phyloP scores from a whole-genome alignment of 2,329 filamentous ascomycete genomes.

The Penicillium corylophilum region DNA sequence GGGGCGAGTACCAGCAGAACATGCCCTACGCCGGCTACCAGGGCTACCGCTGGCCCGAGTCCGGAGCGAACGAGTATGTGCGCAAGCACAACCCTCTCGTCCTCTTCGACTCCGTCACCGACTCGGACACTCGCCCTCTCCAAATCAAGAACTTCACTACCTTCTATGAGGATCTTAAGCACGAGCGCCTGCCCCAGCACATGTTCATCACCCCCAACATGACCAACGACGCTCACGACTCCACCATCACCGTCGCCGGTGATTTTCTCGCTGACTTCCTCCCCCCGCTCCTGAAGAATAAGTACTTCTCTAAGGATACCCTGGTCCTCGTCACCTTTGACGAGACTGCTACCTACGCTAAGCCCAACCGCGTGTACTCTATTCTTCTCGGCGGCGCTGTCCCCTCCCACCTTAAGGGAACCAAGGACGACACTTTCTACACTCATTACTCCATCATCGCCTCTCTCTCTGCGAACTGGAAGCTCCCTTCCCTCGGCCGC shows the following conservation, averaged over 20 bases:
- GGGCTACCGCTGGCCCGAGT: conserved; percentile 63
- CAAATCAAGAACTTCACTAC: conserved; percentile 72
- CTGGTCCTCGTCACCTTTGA: conserved; percentile 77
- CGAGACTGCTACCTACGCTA: conserved; percentile 68
- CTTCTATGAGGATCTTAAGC: conserved; percentile 67
- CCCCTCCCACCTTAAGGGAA: conserved; percentile 62
- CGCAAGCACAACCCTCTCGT: conserved; percentile 75
- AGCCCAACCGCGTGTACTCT: conserved; percentile 67
- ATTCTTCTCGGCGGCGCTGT: conserved; percentile 75
- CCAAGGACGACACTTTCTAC: conserved; percentile 68
- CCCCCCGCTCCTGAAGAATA: conserved; percentile 66
- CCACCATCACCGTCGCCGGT: conserved; percentile 66
- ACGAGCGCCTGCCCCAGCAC: conserved; percentile 67
- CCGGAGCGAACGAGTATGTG: conserved; percentile 71
- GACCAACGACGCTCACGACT: conserved; percentile 73
- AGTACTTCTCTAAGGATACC: conserved; percentile 72
- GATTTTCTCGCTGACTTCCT: conserved; percentile 68
- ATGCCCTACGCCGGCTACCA: conserved; percentile 63
- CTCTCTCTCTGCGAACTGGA: conserved; percentile 69
- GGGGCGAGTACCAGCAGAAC: conserved; percentile 75
- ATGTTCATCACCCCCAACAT: conserved; percentile 54
- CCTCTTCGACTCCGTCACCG: conserved; percentile 64
- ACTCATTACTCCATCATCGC: conserved; percentile 70
- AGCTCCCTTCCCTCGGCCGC: conserved; percentile 66
- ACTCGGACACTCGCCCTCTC: conserved; percentile 58